Conservation (phyloP, 164 flowering plant genomes). For the Platanus orientalis region DNA sequence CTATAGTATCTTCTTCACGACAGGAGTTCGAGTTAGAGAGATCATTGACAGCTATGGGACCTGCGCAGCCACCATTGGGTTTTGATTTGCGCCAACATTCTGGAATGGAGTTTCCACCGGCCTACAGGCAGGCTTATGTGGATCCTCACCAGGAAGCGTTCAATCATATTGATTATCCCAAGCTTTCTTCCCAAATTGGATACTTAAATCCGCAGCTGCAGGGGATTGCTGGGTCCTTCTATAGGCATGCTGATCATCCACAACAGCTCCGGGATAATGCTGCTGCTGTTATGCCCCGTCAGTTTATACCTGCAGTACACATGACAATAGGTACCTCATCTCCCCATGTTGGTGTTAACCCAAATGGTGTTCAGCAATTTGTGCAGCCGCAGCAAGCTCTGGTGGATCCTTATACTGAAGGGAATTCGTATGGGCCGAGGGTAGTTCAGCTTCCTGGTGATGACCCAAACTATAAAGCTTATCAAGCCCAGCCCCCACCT, state of each 20-base stretch:
- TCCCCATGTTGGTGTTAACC: constrained; percentile 33
- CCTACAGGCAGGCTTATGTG: constrained; percentile 34
- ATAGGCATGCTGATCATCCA: constrained; percentile 22
- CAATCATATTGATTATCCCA: no score
- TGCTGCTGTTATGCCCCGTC: no score
- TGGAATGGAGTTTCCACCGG: constrained; percentile 25
- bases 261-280: no score
- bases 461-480: constrained; percentile 43
- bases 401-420: constrained; percentile 32
- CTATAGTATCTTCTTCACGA: constrained; percentile 23
- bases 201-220: constrained; percentile 35
- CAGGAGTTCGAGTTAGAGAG: constrained; percentile 42
- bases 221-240: constrained; percentile 34
- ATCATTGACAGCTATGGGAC: constrained; percentile 23
- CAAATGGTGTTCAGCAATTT: constrained; percentile 30
- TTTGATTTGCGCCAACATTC: constrained; percentile 25
- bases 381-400: constrained; percentile 42
- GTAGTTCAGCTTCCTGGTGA: constrained; percentile 41
- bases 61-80: constrained; percentile 27
- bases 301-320: constrained; percentile 41
- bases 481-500: constrained; percentile 35
- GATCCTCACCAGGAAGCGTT: constrained; percentile 48
- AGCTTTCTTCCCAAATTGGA: constrained; percentile 45
- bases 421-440: constrained; percentile 30
- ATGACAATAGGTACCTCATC: constrained; percentile 40